Evolutionary conservation across 768 basidiomycete species (phyloP), one percentile per base, ranked within the genome.

Genomic region (Kwoniella europaea): DNA sequence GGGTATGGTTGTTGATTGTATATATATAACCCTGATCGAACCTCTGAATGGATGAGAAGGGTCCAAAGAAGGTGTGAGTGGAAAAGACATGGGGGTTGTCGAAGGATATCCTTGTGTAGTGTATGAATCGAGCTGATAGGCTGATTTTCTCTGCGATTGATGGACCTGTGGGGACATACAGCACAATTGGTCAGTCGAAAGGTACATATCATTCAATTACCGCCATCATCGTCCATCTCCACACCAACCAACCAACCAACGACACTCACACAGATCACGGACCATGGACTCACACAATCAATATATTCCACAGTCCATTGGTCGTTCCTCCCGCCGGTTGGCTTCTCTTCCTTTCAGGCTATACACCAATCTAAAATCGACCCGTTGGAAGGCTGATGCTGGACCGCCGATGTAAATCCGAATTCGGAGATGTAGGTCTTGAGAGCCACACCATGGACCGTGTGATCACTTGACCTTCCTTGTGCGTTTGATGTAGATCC

Each of bases 201-300:
- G 42, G 43, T 43, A 9, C 22, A 9, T 41, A 43, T 46, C 42
- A 7, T 13, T 44, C 46, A 10, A 4, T 10, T 10, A 50, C 46
- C 13, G 46, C 46, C 13, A 15, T 18, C 46, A 10, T 18, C 13
- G 0, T 50, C 46, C 46, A 15, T 50, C 46, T 50, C 13, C 46
- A 50, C 46, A 13, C 18, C 46, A 18, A 16, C 46, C 46, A 50
- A 16, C 46, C 46, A 13, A 50, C 46, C 24, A 24, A 24, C 24
- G 1, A 50, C n/a, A 59, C 59, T 9, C 59, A 44, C 59, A 61
- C 42, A 61, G 4, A 35, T 20, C 59, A 43, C 59, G 42, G 42
- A 61, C 42, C 59, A 10, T 24, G 59, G 12, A 61, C 59, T 61
- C 42, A 61, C 59, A 61, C 59, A 61, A 61, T 61, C 59, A 61